Base-by-base conservation (phyloP, 805 yeast species). In the Saccharomyces cerevisiae region DNA sequence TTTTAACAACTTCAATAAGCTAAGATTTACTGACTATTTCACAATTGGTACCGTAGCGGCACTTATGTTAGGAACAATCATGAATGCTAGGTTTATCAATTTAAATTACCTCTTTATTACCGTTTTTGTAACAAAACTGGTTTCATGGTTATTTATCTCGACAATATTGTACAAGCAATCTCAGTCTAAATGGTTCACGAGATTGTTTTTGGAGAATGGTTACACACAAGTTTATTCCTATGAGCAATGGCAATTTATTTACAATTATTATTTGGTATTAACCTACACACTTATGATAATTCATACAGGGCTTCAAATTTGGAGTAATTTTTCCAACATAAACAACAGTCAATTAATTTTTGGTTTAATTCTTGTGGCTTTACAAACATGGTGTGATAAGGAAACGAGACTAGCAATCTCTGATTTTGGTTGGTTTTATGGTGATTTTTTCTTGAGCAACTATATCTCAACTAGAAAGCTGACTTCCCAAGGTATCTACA, bases 401-500 rank as follows among this genome's bases (percentile, higher is more conserved):
- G 85, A 89, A 30, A 85, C 87, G 41, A 77, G 82, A 58, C 80
- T 80, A 47, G 82, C 87, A 50, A 81, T 87, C 59, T 92, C 92
- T 1, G 85, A 85, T 57, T 86, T 84, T 69, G 94, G 95, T n/a
- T 87, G 94, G 94, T 87, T 87, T 63, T 87, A 84, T 67, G 95
- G 96, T 54, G 96, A 87, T 68, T 87, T 87, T 70, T 87, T 87
- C 69, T 72, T 85, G 55, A 81, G 86, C 41, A 79, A 76, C 51
- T 73, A 78, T 21, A 71, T 76, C 22, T 74, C 73, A 26, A 75
- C 74, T 53, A 70, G 79, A 6, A 74, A 75, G 58, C 74, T 87
- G 60, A 82, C 91, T 0, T 84, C 84, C 58, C 85, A 87, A 32
- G 96, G 96, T 50, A 87, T 87, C 43, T 87, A 87, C 66, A 79